Evolutionary conservation across 1,284 basidiomycete genomes (phyloP), one percentile per base, ranked within the genome.

Genomic region (Gomphus sp.): DNA sequence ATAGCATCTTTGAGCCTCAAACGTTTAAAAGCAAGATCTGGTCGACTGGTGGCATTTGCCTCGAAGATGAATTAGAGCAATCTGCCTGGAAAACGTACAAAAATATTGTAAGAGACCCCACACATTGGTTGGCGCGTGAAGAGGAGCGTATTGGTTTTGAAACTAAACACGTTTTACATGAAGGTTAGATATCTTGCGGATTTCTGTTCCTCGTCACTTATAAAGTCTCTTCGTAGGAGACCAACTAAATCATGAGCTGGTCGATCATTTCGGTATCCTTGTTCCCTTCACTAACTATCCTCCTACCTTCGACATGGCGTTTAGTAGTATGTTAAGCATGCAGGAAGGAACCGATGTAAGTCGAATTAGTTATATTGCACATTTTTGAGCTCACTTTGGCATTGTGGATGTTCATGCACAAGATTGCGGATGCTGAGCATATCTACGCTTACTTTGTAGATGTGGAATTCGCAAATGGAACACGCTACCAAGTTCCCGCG

Each of bases 251-350:
- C 50, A 39, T 33, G 33, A 36, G 22, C 25, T 52, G 2, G 50
- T 33, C 11, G 36, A 45, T 16, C 25, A 25, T 47, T 55, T 55
- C 39, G 41, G 34, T 28, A 16, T 55, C 41, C 43, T 55, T 25
- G 54, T 55, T 11, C 54, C 54, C 22, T 45, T 41, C 28, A 55
- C 54, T 5, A 55, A 45, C 25, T 55, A 55, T 16, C 39, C 54
- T 16, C 54, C 54, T n/a, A 2, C 43, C 16, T 44, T 18, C 31
- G 53, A 43, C 37, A 36, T 39, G 36, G 9, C 50, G 9, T 52
- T 52, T n/a, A 1, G 2, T n/a, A n/a, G n/a, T n/a, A n/a, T n/a
- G n/a, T 1, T 3, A 33, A 12, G 7, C 36, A 4, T 36, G 2
- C 18, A 12, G 14, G 31, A 4, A 52, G n/a, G n/a, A n/a, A 36